These are phyloP conservation scores for Piedraia hortae DNA, from an alignment of 2,329 filamentous ascomycete genomes.

Conservation along the genomic window DNA sequence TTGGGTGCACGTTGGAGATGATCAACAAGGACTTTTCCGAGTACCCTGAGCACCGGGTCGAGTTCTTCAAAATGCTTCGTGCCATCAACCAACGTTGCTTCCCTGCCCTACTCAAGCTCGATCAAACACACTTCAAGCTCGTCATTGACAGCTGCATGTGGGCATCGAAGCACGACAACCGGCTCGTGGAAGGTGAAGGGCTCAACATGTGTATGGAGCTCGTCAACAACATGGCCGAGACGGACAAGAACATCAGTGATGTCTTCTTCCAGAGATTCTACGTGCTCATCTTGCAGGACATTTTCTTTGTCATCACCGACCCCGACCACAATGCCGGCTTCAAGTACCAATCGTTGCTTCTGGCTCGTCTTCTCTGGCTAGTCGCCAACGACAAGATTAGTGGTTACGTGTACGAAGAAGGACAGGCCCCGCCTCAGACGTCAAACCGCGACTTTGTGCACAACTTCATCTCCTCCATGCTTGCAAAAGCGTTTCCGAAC, in stretches of 20 bases:
- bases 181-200: constrained; percentile 84
- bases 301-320: constrained; percentile 94
- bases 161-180: constrained; percentile 99
- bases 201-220: constrained; percentile 95
- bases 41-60: constrained; percentile 94
- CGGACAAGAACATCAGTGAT: constrained; percentile 60
- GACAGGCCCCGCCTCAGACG: constrained; percentile 49
- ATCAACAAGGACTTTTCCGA: constrained; percentile 99
- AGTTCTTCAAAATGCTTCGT: constrained; percentile 91
- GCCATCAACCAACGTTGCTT: constrained; percentile 96
- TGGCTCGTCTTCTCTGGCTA: constrained; percentile 91
- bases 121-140: constrained; percentile 94
- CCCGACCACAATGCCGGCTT: constrained; percentile 97
- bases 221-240: constrained; percentile 75
- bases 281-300: constrained; percentile 80
- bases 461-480: constrained; percentile 58
- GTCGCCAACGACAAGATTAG: constrained; percentile 75
- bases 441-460: constrained; percentile 71
- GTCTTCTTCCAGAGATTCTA: constrained; percentile 98
- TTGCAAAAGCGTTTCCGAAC: constrained; percentile 82
- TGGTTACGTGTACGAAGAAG: constrained; percentile 64
- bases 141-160: constrained; percentile 98
- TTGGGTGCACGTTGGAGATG: constrained; percentile 96
- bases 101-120: constrained; percentile 74
- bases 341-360: constrained; percentile 83